Base-by-base conservation (phyloP, 2,329 filamentous ascomycete genomes). In the Aspergillus sp. region DNA sequence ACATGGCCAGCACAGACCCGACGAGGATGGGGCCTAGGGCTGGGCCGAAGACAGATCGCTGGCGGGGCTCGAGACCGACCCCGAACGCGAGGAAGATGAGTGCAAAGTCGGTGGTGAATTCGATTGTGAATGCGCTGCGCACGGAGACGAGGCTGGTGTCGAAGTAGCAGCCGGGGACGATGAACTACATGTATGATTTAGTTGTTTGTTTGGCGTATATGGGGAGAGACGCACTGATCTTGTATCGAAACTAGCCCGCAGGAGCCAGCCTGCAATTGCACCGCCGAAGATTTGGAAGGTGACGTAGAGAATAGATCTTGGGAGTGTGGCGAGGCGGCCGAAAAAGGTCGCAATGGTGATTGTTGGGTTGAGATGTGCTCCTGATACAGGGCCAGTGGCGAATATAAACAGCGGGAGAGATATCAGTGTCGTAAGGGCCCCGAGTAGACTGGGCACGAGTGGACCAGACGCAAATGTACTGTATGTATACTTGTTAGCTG, bases 321-420 rank as follows among this genome's bases (percentile, higher is more conserved):
- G 76, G 4, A 83, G 70, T 1, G 80, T 79, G 13, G 78, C 79
- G 11, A 84, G 68, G 0, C 80, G 77, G 2, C 79, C 75, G 19
- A 82, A 77, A 56, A 85, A 79, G 2, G 81, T 82, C 1, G 79
- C 75, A 46, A 84, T 76, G 0, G 81, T 83, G 58, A 85, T 83
- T 22, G 79, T 70, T 1, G 82, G 82, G 62, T 82, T 85, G 49
- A 85, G 67, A 62, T 85, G 82, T 0, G 78, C 82, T 41, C 82
- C 81, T 3, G 77, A 80, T 0, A 79, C 76, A 0, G 80, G 76
- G 2, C 75, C 79, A 7, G 79, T 77, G 4, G 77, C 76, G 61
- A 78, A 83, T 37, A 84, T 81, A 64, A 83, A 80, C 0, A 81
- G 66, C 2, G 80, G 68, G 13, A 83, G 67, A 49, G 80, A 61